Percentiles rank a stretch among this genome's conserved stretches.
These are phyloP conservation scores for thale cress (Arabidopsis thaliana) DNA, from an alignment of 345 rosid genomes.

Conservation along the genomic window DNA sequence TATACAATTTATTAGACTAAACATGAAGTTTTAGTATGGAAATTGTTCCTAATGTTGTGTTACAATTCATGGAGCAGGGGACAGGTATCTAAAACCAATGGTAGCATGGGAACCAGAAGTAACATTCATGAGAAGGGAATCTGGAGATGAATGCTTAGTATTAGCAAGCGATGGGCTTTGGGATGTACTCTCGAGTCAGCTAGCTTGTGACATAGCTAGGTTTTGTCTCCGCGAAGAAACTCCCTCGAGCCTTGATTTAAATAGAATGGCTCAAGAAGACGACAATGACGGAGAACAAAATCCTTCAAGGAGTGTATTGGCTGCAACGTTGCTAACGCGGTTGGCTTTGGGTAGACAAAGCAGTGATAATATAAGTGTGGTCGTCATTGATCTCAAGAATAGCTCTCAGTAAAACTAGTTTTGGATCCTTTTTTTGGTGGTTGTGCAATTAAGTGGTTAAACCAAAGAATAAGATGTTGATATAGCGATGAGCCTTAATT, in stretches of 20 bases:
- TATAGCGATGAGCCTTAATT: slow-evolving; percentile 21
- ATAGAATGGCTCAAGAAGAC: slow-evolving; percentile 28
- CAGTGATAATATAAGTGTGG: slow-evolving; percentile 75
- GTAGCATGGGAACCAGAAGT: slow-evolving; percentile 74
- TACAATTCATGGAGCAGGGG: slow-evolving; percentile 55
- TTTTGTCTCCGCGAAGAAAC: slow-evolving; percentile 54
- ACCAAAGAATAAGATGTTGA: slow-evolving; percentile 20
- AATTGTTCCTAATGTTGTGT: neutral
- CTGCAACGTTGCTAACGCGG: slow-evolving; percentile 73
- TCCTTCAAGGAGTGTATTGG: slow-evolving; percentile 61
- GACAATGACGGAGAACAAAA: slow-evolving; percentile 40
- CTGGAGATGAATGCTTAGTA: slow-evolving; percentile 69
- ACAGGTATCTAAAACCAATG: slow-evolving; percentile 65
- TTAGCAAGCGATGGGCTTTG: slow-evolving; percentile 83
- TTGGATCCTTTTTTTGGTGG: neutral
- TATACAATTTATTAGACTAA: neutral
- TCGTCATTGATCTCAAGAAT: slow-evolving; percentile 69
- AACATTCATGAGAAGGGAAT: slow-evolving; percentile 55
- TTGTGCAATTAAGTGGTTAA: neutral
- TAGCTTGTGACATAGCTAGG: slow-evolving; percentile 68
- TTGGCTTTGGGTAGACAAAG: slow-evolving; percentile 78
- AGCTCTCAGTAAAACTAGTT: slow-evolving; percentile 20
- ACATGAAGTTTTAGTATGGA: neutral
- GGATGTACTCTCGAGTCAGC: slow-evolving; percentile 70
- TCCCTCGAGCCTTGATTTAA: slow-evolving; percentile 31